A percentile compares a stretch with the other conserved stretches of the same genome.
phyloP scores from a whole-genome alignment of 1,139 yeast genomes.

The Geotrichum bryndzae region DNA sequence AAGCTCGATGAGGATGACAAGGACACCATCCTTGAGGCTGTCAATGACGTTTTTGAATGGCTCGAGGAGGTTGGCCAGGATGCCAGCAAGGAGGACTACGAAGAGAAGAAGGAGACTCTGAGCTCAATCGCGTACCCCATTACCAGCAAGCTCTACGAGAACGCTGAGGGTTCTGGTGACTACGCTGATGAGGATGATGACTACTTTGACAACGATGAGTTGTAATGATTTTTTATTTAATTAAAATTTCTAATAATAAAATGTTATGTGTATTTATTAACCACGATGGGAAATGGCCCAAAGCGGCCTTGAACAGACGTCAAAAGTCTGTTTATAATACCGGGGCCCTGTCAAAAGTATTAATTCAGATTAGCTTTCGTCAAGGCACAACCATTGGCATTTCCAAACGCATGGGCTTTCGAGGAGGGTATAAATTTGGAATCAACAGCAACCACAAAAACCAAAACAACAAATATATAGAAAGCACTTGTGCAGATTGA shows the following conservation, averaged over 20 bases:
- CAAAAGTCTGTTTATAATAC: no score
- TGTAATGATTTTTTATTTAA: slow-evolving; percentile 8
- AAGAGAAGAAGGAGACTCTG: slow-evolving; percentile 85
- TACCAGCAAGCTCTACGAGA: slow-evolving; percentile 81
- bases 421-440: neutral
- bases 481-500: no score
- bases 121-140: slow-evolving; percentile 85
- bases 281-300: neutral
- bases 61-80: slow-evolving; percentile 80
- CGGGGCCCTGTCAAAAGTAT: no score
- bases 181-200: slow-evolving; percentile 55
- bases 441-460: no score
- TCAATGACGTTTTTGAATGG: slow-evolving; percentile 83
- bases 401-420: neutral
- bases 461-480: no score
- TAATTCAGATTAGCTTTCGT: no score
- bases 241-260: neutral
- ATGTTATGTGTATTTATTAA: neutral
- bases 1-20: slow-evolving; percentile 87
- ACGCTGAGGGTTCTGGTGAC: slow-evolving; percentile 45
- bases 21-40: slow-evolving; percentile 82
- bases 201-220: slow-evolving; percentile 18
- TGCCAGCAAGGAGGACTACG: slow-evolving; percentile 89
- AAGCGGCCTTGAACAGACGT: no score
- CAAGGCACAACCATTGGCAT: neutral